Percentiles rank a stretch among this genome's conserved stretches.
Conservation (phyloP, 768 basidiomycete species). For the Lenzites betulinus region DNA sequence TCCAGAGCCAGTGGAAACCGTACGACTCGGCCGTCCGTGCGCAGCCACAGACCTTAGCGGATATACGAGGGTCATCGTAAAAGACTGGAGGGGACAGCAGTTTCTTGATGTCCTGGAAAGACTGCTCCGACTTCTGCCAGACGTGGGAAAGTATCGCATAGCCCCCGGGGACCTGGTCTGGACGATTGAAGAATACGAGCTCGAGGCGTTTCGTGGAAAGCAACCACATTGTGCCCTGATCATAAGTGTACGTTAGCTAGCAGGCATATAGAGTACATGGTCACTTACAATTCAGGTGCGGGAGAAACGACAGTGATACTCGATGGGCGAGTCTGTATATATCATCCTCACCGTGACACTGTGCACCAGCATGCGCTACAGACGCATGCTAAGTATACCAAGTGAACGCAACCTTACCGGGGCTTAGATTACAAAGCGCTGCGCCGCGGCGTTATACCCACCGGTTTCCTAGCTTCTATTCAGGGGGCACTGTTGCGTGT, state of each 20-base stretch:
- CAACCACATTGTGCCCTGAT: conserved; percentile 5
- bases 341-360: too few relatives aligned
- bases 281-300: not conserved
- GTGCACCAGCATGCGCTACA: too few relatives aligned
- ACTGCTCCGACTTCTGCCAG: not conserved
- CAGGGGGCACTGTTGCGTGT: too few relatives aligned
- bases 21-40: not conserved
- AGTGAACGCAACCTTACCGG: too few relatives aligned
- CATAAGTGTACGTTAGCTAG: not conserved
- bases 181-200: not conserved
- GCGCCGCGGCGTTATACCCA: too few relatives aligned
- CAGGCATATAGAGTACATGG: not conserved
- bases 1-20: not conserved
- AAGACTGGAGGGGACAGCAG: not conserved
- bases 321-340: too few relatives aligned
- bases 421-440: too few relatives aligned
- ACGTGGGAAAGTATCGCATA: conserved; percentile 16
- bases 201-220: not conserved
- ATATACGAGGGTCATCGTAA: not conserved
- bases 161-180: not conserved
- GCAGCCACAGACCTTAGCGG: not conserved
- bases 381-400: too few relatives aligned
- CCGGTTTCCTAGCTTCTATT: too few relatives aligned
- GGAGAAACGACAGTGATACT: too few relatives aligned
- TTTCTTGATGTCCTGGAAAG: conserved; percentile 1